Evolutionary conservation across 306 rosid genomes (phyloP), one percentile per base, ranked within the genome.

Genomic region (Begonia peltatifolia): DNA sequence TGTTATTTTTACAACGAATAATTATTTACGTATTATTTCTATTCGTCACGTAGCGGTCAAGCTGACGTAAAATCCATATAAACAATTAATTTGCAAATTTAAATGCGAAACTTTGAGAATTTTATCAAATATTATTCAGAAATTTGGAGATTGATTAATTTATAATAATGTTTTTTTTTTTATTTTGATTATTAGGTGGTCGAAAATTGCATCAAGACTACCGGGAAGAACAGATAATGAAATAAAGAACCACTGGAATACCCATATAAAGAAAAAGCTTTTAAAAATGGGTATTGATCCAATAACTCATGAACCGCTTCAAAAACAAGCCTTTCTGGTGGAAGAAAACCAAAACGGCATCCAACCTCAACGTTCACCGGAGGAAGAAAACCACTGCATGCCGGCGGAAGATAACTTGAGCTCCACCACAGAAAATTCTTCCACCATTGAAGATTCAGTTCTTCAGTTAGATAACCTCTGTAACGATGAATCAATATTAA

Each of bases 211-310:
- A 46, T 76, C 87, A 0, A 73, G 81, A 58, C 69, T 88, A 55
- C 96, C 96, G 0, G 96, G 96, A 16, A 75, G 96, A 56, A 88
- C 96, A 0, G 96, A 88, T 35, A 88, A 88, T 12, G 96, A 88
- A 63, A 84, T 88, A 18, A 88, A 88, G 58, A 88, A 88, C 43
- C 94, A 88, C 20, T 88, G 96, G 96, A 88, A 88, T 70, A 88
- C 96, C 0, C 96, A 87, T 23, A 79, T 87, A 56, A 87, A 87
- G 85, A 87, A 87, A 56, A 87, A 87, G 53, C 84, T 87, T 13
- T 72, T 84, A 1, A 81, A 72, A 68, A 84, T 87, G 94, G 96
- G 96, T 6, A 81, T 84, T 44, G 93, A 87, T 81, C 94, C 94
- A 0, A 76, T 79, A 10, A 87, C 92, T 14, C 96, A 87, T 43